Base-by-base conservation (phyloP, 2,329 filamentous ascomycete species). In the Orbilia javanica region DNA sequence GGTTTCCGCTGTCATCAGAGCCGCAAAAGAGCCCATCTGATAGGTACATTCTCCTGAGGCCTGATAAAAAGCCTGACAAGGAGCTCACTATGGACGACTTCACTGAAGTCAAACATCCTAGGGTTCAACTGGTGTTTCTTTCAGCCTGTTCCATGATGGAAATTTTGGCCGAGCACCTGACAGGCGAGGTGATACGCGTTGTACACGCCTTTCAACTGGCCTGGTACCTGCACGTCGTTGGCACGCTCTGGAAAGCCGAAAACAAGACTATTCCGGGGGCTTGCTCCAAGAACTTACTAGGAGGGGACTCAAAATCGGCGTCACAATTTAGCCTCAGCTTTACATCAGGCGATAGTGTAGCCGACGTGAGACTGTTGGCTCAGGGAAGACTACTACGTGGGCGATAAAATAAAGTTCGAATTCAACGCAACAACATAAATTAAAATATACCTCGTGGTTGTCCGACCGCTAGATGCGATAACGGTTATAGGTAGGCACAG, bases 71-170 rank as follows among this genome's bases (percentile, higher is more conserved):
- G 36, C 36, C 48, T 11, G 62, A 48, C n/a, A 18, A 52, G 42
- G 11, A 31, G 44, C 27, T 52, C n/a, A 65, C 62, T n/a, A 25
- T 52, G 20, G 22, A 34, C 2, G 62, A 65, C 42, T 15, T 65
- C 25, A 27, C 22, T 31, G 10, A 36, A 50, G 36, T 60, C 25
- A 69, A 48, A 42, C 13, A 60, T 57, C 25, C 29, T 18, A 31
- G 70, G 42, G 81, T 81, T 4, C 74, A 71, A 36, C 63, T 85
- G 4, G 83, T 83, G 0, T 85, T 83, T 77, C 82, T 85, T 0
- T 85, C 84, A 0, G 83, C 84, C 0, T 85, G 84, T 74, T 84
- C 82, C 7, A 84, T 84, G 0, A 83, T 83, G 1, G 79, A 83
- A 66, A 82, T 82, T 46, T 76, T 74, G 13, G 79, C 78, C 0